Conservation (phyloP, 2,329 filamentous ascomycete genomes). For the Colletotrichum truncatum region DNA sequence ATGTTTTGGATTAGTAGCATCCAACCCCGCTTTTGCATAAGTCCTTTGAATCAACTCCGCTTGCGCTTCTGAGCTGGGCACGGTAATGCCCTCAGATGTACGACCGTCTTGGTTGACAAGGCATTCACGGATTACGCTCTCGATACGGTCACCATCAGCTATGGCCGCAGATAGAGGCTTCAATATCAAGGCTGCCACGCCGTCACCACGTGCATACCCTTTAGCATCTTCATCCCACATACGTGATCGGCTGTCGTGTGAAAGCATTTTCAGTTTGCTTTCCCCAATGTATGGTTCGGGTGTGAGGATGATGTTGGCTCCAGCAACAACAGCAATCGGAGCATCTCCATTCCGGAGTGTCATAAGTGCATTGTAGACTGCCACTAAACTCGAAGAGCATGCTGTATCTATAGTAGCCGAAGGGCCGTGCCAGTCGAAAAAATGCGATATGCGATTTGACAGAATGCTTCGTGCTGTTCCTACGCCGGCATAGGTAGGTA, state of each 20-base stretch:
- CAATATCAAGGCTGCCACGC: constrained; percentile 54
- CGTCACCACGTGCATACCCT: constrained; percentile 64
- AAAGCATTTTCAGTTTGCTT: constrained; percentile 16
- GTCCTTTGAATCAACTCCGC: constrained; percentile 35
- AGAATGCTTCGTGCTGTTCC: constrained; percentile 43
- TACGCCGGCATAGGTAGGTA: constrained; percentile 38
- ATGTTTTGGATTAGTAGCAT: constrained; percentile 16
- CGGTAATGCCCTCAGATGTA: constrained; percentile 39
- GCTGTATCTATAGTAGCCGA: constrained; percentile 54
- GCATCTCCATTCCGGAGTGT: constrained; percentile 43
- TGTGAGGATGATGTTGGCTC: constrained; percentile 34
- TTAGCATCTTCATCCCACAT: constrained; percentile 55
- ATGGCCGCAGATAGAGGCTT: constrained; percentile 56
- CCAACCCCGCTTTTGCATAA: constrained; percentile 34
- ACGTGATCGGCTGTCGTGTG: constrained; percentile 36
- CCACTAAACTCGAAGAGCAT: constrained; percentile 53
- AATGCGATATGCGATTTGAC: constrained; percentile 50
- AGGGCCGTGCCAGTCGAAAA: constrained; percentile 49
- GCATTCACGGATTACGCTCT: constrained; percentile 35
- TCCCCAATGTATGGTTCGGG: constrained; percentile 30
- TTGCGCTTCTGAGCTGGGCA: constrained; percentile 43
- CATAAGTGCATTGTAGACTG: constrained; percentile 50
- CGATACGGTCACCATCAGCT: constrained; percentile 37
- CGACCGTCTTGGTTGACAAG: constrained; percentile 36
- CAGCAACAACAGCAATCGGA: constrained; percentile 38